Percentiles rank a stretch among this genome's conserved stretches.
Conservation (phyloP, 306 rosid species). For the Vicia sativa region DNA sequence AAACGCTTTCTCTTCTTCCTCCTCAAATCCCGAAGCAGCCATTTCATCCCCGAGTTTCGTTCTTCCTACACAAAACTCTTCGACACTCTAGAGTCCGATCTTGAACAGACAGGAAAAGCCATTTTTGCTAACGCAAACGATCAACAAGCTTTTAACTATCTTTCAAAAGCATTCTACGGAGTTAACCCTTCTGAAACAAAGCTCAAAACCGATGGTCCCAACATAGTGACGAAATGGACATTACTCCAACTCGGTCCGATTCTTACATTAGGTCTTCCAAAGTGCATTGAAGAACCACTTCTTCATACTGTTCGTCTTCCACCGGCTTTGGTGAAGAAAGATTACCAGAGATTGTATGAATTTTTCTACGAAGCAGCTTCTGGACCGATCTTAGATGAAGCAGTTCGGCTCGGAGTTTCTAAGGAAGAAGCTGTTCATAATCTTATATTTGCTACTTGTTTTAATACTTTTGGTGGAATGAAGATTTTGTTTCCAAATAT, state of each 20-base stretch:
- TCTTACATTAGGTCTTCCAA: constrained; percentile 70
- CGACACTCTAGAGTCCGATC: constrained; percentile 52
- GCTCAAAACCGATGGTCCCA: constrained; percentile 68
- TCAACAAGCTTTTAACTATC: constrained; percentile 77
- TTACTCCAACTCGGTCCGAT: constrained; percentile 66
- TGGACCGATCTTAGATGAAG: constrained; percentile 60
- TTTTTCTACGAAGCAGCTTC: constrained; percentile 70
- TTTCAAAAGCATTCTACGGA: constrained; percentile 56
- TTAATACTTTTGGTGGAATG: constrained; percentile 83
- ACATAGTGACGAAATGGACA: constrained; percentile 60
- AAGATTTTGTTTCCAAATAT: constrained; percentile 67
- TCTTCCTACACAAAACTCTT: constrained; percentile 57
- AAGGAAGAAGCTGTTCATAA: constrained; percentile 92
- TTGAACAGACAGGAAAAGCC: constrained; percentile 56
- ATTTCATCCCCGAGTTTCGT: constrained; percentile 70
- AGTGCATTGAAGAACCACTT: constrained; percentile 55
- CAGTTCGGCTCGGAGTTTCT: constrained; percentile 64
- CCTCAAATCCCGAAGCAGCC: constrained; percentile 57
- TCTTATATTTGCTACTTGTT: constrained; percentile 79
- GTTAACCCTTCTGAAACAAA: constrained; percentile 55
- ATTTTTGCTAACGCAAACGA: constrained; percentile 56
- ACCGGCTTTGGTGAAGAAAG: constrained; percentile 53
- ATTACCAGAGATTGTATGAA: constrained; percentile 68
- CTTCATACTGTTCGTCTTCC: constrained; percentile 72
- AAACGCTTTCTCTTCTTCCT: constrained; percentile 68